A percentile compares a stretch with the other conserved stretches of the same genome.
phyloP scores from a whole-genome alignment of 2,329 filamentous ascomycete genomes.

The Penicillium sp. region DNA sequence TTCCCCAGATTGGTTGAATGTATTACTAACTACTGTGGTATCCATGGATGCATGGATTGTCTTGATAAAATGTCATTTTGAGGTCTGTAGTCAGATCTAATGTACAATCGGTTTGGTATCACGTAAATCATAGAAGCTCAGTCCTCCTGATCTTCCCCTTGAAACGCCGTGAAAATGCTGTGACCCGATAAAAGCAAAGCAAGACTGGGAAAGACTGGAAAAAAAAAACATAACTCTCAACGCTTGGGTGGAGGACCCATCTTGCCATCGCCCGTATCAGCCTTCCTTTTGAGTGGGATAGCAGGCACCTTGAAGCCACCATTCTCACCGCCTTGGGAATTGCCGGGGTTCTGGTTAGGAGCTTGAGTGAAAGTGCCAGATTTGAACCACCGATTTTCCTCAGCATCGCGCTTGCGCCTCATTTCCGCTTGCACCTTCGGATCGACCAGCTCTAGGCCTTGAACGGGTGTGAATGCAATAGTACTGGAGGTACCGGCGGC shows the following conservation, averaged over 20 bases:
- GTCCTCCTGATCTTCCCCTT: conserved; percentile 10
- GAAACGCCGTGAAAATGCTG: conserved; percentile 23
- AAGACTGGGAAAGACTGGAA: not conserved
- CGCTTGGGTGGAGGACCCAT: conserved; percentile 47
- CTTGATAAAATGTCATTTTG: not conserved
- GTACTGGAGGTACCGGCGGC: conserved; percentile 76
- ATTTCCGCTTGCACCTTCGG: conserved; percentile 87
- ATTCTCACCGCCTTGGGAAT: conserved; percentile 43
- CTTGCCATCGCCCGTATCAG: conserved; percentile 63
- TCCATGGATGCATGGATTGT: no score
- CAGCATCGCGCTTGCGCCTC: conserved; percentile 85
- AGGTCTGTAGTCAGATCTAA: conserved; percentile 3
- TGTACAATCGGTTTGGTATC: conserved; percentile 21
- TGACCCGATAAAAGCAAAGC: conserved; percentile 12
- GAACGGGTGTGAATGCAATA: conserved; percentile 89
- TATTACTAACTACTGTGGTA: no score
- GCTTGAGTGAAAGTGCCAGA: conserved; percentile 95
- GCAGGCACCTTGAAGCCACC: conserved; percentile 81
- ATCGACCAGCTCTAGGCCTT: conserved; percentile 92
- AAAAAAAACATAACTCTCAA: conserved; percentile 11
- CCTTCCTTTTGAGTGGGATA: conserved; percentile 71
- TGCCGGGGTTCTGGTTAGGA: conserved; percentile 42
- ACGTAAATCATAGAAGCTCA: conserved; percentile 15
- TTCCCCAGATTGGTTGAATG: no score
- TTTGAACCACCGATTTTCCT: conserved; percentile 96